Evolutionary conservation across 176 grass and related monocot genomes (phyloP).

Genomic region (Metroxylon sagu): DNA sequence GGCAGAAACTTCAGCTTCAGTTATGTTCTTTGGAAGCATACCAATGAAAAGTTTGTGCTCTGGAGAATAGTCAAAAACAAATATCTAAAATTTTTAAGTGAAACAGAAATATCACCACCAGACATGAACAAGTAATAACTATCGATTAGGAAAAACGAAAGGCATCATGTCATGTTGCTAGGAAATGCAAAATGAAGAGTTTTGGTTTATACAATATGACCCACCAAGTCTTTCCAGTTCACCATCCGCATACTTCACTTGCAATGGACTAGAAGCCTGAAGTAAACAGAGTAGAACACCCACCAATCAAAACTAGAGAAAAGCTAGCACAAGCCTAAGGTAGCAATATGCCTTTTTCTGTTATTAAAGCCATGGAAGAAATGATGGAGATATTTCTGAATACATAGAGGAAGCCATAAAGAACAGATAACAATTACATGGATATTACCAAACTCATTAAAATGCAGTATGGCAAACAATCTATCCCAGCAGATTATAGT

Average conservation of each 20-base stretch:
- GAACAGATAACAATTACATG: too few species aligned
- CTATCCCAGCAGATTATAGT: too few species aligned
- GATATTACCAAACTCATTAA: too few species aligned
- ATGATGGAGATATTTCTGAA: too few species aligned
- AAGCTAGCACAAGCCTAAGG: neutral
- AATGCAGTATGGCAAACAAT: too few species aligned
- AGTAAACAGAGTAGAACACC: slow-evolving; percentile 2
- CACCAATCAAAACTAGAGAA: neutral
- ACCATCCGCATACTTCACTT: slow-evolving; percentile 99
- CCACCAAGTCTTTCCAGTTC: slow-evolving; percentile 97
- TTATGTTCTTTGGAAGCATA: slow-evolving; percentile 97
- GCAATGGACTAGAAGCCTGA: slow-evolving; percentile 95
- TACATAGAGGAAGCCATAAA: too few species aligned
- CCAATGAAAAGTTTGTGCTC: slow-evolving; percentile 98
- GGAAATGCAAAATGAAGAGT: too few species aligned
- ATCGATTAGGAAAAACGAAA: neutral
- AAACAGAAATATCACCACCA: neutral
- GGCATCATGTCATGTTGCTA: slow-evolving; percentile 4
- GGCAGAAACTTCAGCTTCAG: slow-evolving; percentile 57
- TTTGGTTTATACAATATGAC: too few species aligned
- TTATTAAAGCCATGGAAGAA: too few species aligned
- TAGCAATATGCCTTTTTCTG: neutral
- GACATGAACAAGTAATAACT: neutral
- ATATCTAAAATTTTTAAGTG: neutral
- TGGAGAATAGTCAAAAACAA: slow-evolving; percentile 21